phyloP scores from a whole-genome alignment of 1,139 yeast species.

The Debaryomyces subglobosus region DNA sequence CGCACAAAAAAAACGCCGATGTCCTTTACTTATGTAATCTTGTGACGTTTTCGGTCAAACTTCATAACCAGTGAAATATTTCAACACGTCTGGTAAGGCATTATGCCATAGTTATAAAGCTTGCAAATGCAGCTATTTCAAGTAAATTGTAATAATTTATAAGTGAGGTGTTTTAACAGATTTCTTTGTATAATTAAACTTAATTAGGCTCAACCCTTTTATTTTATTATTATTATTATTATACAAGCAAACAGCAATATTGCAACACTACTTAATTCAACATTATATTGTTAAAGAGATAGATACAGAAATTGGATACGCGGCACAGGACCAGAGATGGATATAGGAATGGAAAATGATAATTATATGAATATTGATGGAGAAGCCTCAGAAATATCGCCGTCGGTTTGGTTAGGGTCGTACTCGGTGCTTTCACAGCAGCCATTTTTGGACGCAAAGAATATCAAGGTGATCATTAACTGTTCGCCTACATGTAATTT shows the following conservation, averaged over 20 bases:
- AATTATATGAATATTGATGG: constrained; percentile 13
- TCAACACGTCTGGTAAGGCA: constrained; percentile 3
- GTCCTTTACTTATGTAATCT: neutral
- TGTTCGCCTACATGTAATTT: constrained; percentile 42
- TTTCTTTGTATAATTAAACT: constrained; percentile 1
- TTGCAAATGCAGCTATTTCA: neutral
- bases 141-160: neutral
- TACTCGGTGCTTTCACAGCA: constrained; percentile 21
- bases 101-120: neutral
- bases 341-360: constrained; percentile 2
- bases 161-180: neutral
- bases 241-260: constrained; percentile 1
- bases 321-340: neutral
- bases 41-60: neutral
- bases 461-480: constrained; percentile 45
- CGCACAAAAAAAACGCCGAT: neutral
- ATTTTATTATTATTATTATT: neutral
- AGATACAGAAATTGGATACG: neutral
- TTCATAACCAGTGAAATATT: constrained; percentile 7
- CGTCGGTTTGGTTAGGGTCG: constrained; percentile 36
- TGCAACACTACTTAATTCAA: constrained; percentile 3
- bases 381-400: constrained; percentile 29
- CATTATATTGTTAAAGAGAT: constrained; percentile 1
- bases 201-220: constrained; percentile 7
- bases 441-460: constrained; percentile 25